A percentile compares a stretch with the other conserved stretches of the same genome.
Conservation (phyloP, 768 basidiomycete genomes). For the Dentipellis fragilis region DNA sequence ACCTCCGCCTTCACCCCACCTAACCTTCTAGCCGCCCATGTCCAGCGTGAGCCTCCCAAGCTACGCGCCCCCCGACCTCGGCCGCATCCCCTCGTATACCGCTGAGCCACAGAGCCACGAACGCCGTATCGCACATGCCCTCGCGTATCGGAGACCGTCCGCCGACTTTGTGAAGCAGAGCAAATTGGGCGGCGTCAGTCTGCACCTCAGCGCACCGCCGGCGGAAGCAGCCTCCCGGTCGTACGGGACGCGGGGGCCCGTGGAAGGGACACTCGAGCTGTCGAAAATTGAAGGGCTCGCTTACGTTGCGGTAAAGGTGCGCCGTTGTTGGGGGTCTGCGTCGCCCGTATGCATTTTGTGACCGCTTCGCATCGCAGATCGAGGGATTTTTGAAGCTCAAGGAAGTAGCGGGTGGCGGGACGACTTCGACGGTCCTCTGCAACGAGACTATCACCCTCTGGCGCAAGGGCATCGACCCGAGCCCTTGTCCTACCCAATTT, state of each 20-base stretch:
- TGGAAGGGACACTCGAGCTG: slow-evolving; percentile 9
- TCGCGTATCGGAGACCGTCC: neutral
- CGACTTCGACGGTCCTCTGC: slow-evolving; percentile 39
- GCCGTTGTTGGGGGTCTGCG: neutral
- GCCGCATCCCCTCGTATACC: slow-evolving; percentile 4
- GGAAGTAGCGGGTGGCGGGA: slow-evolving; percentile 39
- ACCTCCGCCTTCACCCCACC: neutral
- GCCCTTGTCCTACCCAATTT: slow-evolving; percentile 41
- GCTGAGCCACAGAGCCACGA: slow-evolving; percentile 6
- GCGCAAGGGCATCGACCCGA: slow-evolving; percentile 34
- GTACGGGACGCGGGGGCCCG: slow-evolving; percentile 6
- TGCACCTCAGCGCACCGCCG: slow-evolving; percentile 8
- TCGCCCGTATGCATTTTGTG: neutral
- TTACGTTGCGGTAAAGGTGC: slow-evolving; percentile 10
- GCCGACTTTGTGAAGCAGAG: slow-evolving; percentile 12
- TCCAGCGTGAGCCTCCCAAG: slow-evolving; percentile 8
- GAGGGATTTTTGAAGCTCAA: slow-evolving; percentile 19
- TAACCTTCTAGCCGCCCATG: neutral
- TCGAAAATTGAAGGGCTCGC: slow-evolving; percentile 9
- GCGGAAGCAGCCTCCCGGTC: slow-evolving; percentile 1
- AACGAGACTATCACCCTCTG: slow-evolving; percentile 46
- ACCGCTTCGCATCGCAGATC: slow-evolving; percentile 10
- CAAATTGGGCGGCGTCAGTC: slow-evolving; percentile 5
- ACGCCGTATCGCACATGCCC: neutral
- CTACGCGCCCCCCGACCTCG: slow-evolving; percentile 1